These are phyloP conservation scores for Verruconis gallopava DNA, from an alignment of 2,329 filamentous ascomycete species.

Conservation along the genomic window DNA sequence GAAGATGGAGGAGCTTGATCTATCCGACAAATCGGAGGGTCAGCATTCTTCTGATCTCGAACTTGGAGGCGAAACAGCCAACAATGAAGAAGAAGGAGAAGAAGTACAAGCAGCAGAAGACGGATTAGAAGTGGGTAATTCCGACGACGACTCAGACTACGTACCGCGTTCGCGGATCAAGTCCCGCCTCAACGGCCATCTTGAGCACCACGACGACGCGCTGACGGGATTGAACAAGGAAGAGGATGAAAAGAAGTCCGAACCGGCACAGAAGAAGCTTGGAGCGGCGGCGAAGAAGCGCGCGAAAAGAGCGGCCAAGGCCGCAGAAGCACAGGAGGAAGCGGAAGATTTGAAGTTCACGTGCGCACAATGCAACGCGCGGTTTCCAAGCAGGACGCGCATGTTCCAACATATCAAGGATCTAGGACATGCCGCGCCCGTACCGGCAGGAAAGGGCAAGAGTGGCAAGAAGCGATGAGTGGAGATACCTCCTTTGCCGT, in stretches of 20 bases:
- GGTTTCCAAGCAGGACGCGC: slow-evolving; percentile 60
- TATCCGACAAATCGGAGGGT: slow-evolving; percentile 9
- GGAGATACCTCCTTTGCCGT: no score
- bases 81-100: not conserved
- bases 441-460: not conserved
- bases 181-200: slow-evolving; percentile 18
- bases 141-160: slow-evolving; percentile 21
- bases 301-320: slow-evolving; percentile 32
- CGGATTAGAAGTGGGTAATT: slow-evolving; percentile 6
- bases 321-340: slow-evolving; percentile 20
- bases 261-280: slow-evolving; percentile 19
- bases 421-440: slow-evolving; percentile 47
- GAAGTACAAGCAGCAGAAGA: not conserved
- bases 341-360: slow-evolving; percentile 38
- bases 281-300: slow-evolving; percentile 37
- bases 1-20: slow-evolving; percentile 13
- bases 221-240: slow-evolving; percentile 9
- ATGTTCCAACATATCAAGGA: slow-evolving; percentile 63
- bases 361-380: slow-evolving; percentile 66
- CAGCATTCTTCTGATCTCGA: not conserved
- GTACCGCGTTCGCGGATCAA: slow-evolving; percentile 24
- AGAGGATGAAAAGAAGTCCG: slow-evolving; percentile 13
- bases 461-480: slow-evolving; percentile 10
- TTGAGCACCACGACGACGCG: slow-evolving; percentile 9
- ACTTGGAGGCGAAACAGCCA: slow-evolving; percentile 6